Evolutionary conservation across 2,329 filamentous ascomycete species (phyloP).

Genomic region (Cladosporium cucumerinum): DNA sequence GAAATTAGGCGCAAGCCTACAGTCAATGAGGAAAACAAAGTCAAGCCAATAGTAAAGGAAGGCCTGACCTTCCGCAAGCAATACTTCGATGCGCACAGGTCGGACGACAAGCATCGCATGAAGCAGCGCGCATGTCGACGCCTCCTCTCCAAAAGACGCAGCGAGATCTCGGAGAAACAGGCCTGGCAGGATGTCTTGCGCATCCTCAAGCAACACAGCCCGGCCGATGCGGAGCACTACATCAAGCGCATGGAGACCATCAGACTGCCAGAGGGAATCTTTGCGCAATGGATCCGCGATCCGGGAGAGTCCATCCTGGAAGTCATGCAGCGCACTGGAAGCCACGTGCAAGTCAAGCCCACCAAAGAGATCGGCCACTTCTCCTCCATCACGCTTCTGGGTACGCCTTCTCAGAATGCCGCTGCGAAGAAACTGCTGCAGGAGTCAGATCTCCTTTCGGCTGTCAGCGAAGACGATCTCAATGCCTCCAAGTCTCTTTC

Average conservation of each 20-base stretch:
- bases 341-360: slow-evolving; percentile 25
- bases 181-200: slow-evolving; percentile 21
- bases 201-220: slow-evolving; percentile 21
- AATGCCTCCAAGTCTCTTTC: not conserved
- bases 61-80: not conserved
- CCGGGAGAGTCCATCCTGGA: slow-evolving; percentile 25
- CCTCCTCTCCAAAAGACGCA: not conserved
- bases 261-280: slow-evolving; percentile 21
- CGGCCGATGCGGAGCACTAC: slow-evolving; percentile 14
- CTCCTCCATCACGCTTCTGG: slow-evolving; percentile 24
- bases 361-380: slow-evolving; percentile 13
- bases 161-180: not conserved
- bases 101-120: not conserved
- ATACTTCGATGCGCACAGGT: not conserved
- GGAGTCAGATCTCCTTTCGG: slow-evolving; percentile 13
- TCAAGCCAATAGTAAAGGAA: not conserved
- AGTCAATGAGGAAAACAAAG: not conserved
- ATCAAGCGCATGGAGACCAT: slow-evolving; percentile 24
- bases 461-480: slow-evolving; percentile 12
- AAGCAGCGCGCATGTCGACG: not conserved
- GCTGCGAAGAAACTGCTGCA: slow-evolving; percentile 22
- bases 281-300: slow-evolving; percentile 16
- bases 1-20: not conserved
- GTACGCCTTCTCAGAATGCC: slow-evolving; percentile 22
- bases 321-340: slow-evolving; percentile 31